Base-by-base conservation (phyloP, 345 rosid species). In the Microcos paniculata region DNA sequence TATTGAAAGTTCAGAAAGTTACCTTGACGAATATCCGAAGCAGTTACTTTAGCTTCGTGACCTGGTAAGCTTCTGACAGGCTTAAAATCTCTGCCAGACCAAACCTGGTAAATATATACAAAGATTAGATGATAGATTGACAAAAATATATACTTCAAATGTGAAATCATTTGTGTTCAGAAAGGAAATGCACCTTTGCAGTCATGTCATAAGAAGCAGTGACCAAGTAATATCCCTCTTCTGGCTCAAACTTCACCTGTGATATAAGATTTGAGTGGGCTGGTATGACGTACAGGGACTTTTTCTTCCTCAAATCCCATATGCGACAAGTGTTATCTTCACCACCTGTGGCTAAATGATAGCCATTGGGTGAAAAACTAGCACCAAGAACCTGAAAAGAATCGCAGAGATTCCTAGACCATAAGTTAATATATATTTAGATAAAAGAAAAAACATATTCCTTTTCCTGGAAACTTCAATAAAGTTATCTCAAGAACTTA, bases 191-290 rank as follows among this genome's bases (percentile, higher is more conserved):
- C 75, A 92, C 99, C 97, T 96, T 96, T 12, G 89, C 93, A 42
- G 90, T 92, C 91, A 80, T 96, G 91, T 96, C 98, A 84, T 87
- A 96, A 15, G 98, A 92, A n/a, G 97, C 90, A 63, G 99, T 94
- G 74, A 90, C 95, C 66, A 96, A 78, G 81, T 82, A 92, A 78
- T 91, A 94, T 49, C 99, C 99, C 82, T 93, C 98, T 82, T 94
- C 97, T 76, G 99, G 95, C 88, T 96, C 99, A 79, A 83, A 96
- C 76, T 92, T 93, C 72, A 93, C 92, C 87, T 92, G 91, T 49
- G 99, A 93, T 82, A 96, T 76, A 13, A 92, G 96, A 83, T 96
- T 96, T 8, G 97, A 82, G 81, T 94, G 99, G n/a, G 99, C 96
- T 58, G 97, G 99, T 80, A 92, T 96, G 31, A 76, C 69, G 65